Conservation (phyloP, 805 yeast species). For the Candida coquimbonensis region DNA sequence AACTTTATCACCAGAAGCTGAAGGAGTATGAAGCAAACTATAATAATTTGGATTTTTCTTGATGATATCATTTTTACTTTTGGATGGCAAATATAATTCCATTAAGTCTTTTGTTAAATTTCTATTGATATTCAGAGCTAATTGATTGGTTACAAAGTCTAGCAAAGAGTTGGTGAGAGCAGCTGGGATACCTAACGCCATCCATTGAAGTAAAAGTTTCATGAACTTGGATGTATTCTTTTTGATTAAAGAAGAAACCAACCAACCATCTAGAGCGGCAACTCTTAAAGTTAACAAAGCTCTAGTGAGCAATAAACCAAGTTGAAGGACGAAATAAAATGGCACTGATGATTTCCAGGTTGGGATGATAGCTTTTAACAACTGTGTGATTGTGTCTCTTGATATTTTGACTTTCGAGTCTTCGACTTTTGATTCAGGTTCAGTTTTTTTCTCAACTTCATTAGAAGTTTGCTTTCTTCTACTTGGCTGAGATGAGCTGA, state of each 20-base stretch:
- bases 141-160: conserved; percentile 48
- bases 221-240: conserved; percentile 61
- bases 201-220: conserved; percentile 64
- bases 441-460: conserved; percentile 4
- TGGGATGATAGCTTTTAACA: conserved; percentile 17
- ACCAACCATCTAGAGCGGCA: conserved; percentile 78
- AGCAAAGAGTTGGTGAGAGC: conserved; percentile 69
- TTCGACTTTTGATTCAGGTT: not conserved
- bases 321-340: conserved; percentile 16
- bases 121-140: conserved; percentile 52
- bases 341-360: conserved; percentile 20
- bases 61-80: conserved; percentile 24
- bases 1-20: conserved; percentile 30
- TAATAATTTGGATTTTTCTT: conserved; percentile 60
- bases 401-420: conserved; percentile 4
- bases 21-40: conserved; percentile 56
- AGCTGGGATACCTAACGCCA: conserved; percentile 82
- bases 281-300: conserved; percentile 74
- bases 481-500: conserved; percentile 6
- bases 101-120: conserved; percentile 60
- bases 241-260: conserved; percentile 75
- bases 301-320: conserved; percentile 50
- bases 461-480: conserved; percentile 6
- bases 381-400: conserved; percentile 8
- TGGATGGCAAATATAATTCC: conserved; percentile 64